Evolutionary conservation across 352 stramenopile species (phyloP), one percentile per base, ranked within the genome.

Genomic region (Pythium periplocum): DNA sequence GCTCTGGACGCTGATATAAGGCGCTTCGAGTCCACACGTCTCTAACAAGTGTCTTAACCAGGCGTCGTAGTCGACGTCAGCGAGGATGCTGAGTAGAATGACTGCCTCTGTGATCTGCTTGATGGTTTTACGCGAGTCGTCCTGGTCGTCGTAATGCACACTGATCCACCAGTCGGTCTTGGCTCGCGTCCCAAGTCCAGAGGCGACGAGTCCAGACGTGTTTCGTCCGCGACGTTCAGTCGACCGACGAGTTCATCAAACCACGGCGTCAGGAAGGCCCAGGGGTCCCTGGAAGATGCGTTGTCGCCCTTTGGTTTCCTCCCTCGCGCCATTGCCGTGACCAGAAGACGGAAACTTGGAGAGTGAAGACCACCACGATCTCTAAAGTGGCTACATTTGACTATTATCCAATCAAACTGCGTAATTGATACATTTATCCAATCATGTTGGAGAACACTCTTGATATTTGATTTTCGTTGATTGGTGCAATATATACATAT

Each of bases 131-230:
- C 17, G 17, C 17, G 17, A 0, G 17, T 26, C 17, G 17, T 26
- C 17, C 17, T 26, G 17, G 0, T 0, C 17, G 1, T 38, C 17
- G n/a, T 12, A 52, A 6, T 8, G 3, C 11, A 52, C 11, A 3
- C 12, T 26, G 33, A 52, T 31, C 46, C 46, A 52, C 46, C 46
- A 52, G 34, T 52, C 46, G 46, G 4, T 5, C 9, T 17, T n/a
- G 3, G 45, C 10, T 49, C 45, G 17, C 45, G 45, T 30, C 45
- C 45, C 4, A 49, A 38, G 30, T 49, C 45, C 4, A 49, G 26
- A 2, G 45, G 45, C 45, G 45, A 49, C 45, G 45, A 38, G 46
- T 52, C 46, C 4, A 52, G 17, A 17, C 46, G 46, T 36, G 32
- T 36, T 4, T 38, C 45, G 30, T 49, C 45, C 6, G 30, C 45